Evolutionary conservation across 179 eudicot genomes (phyloP).

Genomic region (Spinacia oleracea): DNA sequence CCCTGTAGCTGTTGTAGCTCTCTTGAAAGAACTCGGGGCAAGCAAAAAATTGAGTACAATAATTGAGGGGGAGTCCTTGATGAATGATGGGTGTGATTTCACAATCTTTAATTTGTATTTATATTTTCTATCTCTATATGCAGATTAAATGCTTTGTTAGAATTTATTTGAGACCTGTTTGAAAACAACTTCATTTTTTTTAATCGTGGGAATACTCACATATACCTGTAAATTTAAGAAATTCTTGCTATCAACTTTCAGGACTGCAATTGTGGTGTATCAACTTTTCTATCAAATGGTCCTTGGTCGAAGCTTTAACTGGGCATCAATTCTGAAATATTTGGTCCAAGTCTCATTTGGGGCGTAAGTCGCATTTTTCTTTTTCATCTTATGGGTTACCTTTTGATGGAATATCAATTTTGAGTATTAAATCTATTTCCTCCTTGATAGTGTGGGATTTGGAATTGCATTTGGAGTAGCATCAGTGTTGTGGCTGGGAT

Average conservation of each 20-base stretch:
- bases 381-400: slow-evolving; percentile 8
- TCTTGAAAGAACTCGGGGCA: slow-evolving; percentile 95
- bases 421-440: slow-evolving; percentile 17
- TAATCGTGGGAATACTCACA: background rate
- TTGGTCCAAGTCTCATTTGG: slow-evolving; percentile 76
- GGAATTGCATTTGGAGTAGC: slow-evolving; percentile 88
- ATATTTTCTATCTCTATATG: background rate
- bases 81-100: slow-evolving; percentile 88
- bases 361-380: slow-evolving; percentile 59
- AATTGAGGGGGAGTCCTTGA: slow-evolving; percentile 94
- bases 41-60: slow-evolving; percentile 94
- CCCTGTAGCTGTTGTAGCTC: slow-evolving; percentile 97
- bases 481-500: slow-evolving; percentile 93
- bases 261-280: slow-evolving; percentile 96
- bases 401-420: background rate
- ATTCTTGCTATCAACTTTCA: slow-evolving; percentile 33
- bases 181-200: background rate
- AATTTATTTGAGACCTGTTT: background rate
- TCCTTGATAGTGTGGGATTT: slow-evolving; percentile 68
- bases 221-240: background rate
- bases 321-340: slow-evolving; percentile 61
- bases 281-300: slow-evolving; percentile 82
- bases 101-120: slow-evolving; percentile 9
- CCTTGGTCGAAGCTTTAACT: slow-evolving; percentile 60
- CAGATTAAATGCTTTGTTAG: background rate